Conservation (phyloP, 2,329 filamentous ascomycete species). For the Beauveria caledonica region DNA sequence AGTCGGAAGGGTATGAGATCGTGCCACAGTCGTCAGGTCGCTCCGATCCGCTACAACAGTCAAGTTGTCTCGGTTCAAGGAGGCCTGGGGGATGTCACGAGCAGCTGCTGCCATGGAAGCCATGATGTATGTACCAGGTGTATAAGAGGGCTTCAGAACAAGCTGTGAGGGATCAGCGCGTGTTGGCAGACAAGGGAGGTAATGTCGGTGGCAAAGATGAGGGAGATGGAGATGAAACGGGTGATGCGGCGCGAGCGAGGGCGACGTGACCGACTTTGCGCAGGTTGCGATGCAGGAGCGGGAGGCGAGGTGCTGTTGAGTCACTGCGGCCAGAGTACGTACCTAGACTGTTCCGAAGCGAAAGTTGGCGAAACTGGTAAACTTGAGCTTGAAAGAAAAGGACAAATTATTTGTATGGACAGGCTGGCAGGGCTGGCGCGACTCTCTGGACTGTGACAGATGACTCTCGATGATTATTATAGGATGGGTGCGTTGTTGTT, state of each 20-base stretch:
- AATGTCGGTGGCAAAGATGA: slow-evolving; percentile 18
- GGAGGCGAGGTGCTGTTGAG: slow-evolving; percentile 8
- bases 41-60: slow-evolving; percentile 62
- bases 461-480: slow-evolving; percentile 46
- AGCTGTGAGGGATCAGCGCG: slow-evolving; percentile 18
- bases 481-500: slow-evolving; percentile 41
- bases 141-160: slow-evolving; percentile 35
- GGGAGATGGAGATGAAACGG: slow-evolving; percentile 17
- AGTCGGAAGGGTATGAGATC: slow-evolving; percentile 64
- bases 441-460: slow-evolving; percentile 54
- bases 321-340: slow-evolving; percentile 11
- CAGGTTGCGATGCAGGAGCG: neutral
- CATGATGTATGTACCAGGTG: slow-evolving; percentile 43
- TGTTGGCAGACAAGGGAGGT: neutral
- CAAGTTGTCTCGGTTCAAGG: slow-evolving; percentile 59
- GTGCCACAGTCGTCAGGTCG: slow-evolving; percentile 52
- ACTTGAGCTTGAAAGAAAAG: neutral
- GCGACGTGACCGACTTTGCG: neutral
- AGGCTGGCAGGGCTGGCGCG: slow-evolving; percentile 43
- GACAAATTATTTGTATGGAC: slow-evolving; percentile 15
- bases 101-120: slow-evolving; percentile 58
- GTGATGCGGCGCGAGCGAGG: slow-evolving; percentile 16
- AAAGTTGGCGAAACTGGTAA: slow-evolving; percentile 7
- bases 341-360: slow-evolving; percentile 11
- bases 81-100: slow-evolving; percentile 59